Conservation (phyloP, 2,329 filamentous ascomycete genomes). For the Claviceps fusiformis region DNA sequence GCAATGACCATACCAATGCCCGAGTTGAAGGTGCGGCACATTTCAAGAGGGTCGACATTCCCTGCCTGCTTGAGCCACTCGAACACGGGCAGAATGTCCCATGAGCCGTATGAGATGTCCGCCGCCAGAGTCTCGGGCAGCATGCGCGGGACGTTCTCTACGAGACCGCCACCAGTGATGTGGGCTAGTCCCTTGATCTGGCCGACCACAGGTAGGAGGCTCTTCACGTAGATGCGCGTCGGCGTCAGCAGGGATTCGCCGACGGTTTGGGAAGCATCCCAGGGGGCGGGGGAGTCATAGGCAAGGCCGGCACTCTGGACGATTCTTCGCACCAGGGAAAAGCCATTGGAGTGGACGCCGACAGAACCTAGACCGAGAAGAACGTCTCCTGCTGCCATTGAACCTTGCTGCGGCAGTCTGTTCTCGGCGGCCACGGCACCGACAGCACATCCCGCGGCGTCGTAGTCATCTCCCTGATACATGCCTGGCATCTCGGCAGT, state of each 20-base stretch:
- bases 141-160: slow-evolving; percentile 92
- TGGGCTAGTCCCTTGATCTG: slow-evolving; percentile 87
- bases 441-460: slow-evolving; percentile 80
- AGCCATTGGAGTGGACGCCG: slow-evolving; percentile 92
- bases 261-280: slow-evolving; percentile 49
- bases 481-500: slow-evolving; percentile 98
- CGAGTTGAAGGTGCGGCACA: slow-evolving; percentile 88
- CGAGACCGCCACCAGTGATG: slow-evolving; percentile 87
- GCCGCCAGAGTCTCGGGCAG: slow-evolving; percentile 66
- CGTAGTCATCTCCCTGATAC: slow-evolving; percentile 80
- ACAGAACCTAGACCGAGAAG: slow-evolving; percentile 75
- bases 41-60: slow-evolving; percentile 64
- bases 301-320: slow-evolving; percentile 57
- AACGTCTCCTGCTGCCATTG: slow-evolving; percentile 72
- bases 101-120: slow-evolving; percentile 63
- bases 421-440: slow-evolving; percentile 60
- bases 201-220: slow-evolving; percentile 53
- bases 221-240: slow-evolving; percentile 85
- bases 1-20: slow-evolving; percentile 90
- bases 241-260: slow-evolving; percentile 75
- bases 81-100: slow-evolving; percentile 69
- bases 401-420: slow-evolving; percentile 60
- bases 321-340: slow-evolving; percentile 89
- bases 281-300: slow-evolving; percentile 65
- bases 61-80: slow-evolving; percentile 66